Percentiles rank a stretch among this genome's conserved stretches.
Evolutionary conservation across 2,329 filamentous ascomycete genomes (phyloP).

Genomic region (Aureobasidium sp.): DNA sequence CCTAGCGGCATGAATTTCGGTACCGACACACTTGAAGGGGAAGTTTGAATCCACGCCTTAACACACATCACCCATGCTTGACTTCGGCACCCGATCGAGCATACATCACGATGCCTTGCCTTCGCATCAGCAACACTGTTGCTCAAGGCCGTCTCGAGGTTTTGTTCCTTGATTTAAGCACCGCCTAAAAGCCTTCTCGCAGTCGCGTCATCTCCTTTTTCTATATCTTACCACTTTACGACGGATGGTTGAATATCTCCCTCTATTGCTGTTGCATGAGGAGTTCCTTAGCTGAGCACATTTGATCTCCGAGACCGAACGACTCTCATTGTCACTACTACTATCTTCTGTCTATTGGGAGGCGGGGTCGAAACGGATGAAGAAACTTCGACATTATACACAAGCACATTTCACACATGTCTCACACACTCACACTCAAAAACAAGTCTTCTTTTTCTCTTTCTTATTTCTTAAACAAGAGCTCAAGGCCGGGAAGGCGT

Average conservation of each 20-base stretch:
- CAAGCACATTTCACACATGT: neutral
- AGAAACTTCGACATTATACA: slow-evolving; percentile 3
- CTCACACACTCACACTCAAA: neutral
- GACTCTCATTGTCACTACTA: slow-evolving; percentile 9
- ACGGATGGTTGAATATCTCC: slow-evolving; percentile 9
- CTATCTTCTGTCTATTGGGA: slow-evolving; percentile 8
- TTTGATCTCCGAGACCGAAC: slow-evolving; percentile 10
- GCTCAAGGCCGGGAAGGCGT: slow-evolving; percentile 7
- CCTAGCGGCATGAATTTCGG: slow-evolving; percentile 32
- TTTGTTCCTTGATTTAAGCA: neutral
- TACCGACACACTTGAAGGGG: slow-evolving; percentile 22
- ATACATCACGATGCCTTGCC: neutral
- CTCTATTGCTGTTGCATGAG: slow-evolving; percentile 2
- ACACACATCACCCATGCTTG: neutral
- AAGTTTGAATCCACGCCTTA: slow-evolving; percentile 11
- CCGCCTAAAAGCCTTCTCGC: neutral
- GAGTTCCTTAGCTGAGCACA: neutral
- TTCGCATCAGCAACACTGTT: neutral
- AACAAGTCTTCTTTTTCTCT: neutral
- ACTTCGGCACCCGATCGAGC: neutral
- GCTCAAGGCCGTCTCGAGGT: neutral
- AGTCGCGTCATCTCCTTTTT: neutral
- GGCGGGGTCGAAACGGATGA: neutral
- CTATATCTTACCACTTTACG: slow-evolving; percentile 3
- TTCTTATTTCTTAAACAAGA: neutral